Conservation (phyloP, 148 eudicot species). For the Chenopodium formosanum region DNA sequence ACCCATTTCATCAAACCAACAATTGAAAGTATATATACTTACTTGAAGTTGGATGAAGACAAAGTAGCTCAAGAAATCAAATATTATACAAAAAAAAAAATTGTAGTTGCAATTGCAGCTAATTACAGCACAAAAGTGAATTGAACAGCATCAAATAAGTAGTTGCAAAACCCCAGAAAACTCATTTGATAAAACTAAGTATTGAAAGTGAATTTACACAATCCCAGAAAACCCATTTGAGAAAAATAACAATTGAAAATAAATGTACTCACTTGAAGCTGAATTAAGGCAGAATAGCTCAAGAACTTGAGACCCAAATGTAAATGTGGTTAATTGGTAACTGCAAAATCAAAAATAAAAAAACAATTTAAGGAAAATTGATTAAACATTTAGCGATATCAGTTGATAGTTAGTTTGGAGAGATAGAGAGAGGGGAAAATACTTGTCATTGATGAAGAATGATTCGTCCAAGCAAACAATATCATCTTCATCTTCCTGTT, state of each 20-base stretch:
- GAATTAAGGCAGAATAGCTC: conserved; percentile 79
- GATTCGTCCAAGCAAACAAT: conserved; percentile 68
- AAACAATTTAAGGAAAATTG: not conserved
- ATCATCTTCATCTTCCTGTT: conserved; percentile 68
- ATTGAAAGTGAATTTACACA: conserved; percentile 22
- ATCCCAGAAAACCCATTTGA: not conserved
- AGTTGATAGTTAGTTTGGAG: not conserved
- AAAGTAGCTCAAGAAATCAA: too few species aligned
- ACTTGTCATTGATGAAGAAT: conserved; percentile 86
- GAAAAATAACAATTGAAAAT: not conserved
- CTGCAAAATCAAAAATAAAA: conserved; percentile 33
- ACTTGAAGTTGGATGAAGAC: too few species aligned
- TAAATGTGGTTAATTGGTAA: conserved; percentile 74
- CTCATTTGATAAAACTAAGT: not conserved
- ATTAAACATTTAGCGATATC: not conserved
- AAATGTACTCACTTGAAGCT: conserved; percentile 67
- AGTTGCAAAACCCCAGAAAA: not conserved
- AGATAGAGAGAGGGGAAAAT: not conserved
- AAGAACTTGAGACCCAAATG: conserved; percentile 85
- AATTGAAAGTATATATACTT: conserved; percentile 12
- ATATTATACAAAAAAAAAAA: too few species aligned
- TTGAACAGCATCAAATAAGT: too few species aligned
- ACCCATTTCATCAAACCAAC: not conserved
- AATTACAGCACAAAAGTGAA: too few species aligned
- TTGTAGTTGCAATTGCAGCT: too few species aligned